Percentiles rank a stretch among this genome's conserved stretches.
These are phyloP conservation scores for Boletus semigastroideus DNA, from an alignment of 1,284 basidiomycete genomes.

Conservation along the genomic window DNA sequence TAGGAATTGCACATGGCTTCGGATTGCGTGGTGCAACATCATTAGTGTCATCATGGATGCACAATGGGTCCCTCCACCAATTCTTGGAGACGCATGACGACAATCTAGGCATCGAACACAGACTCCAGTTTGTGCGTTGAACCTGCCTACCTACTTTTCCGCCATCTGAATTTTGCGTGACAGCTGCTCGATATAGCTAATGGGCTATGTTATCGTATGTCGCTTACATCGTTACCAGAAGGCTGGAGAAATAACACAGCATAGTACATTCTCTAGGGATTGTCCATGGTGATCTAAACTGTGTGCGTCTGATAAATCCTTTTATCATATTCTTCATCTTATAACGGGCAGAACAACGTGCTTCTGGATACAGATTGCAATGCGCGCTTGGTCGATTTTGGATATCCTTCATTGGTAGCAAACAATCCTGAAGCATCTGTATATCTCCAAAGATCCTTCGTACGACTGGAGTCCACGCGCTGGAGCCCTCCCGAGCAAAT, in stretches of 20 bases:
- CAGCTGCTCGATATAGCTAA: slow-evolving; percentile 5
- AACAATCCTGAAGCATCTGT: neutral
- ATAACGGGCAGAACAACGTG: neutral
- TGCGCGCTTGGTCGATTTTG: neutral
- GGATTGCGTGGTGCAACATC: slow-evolving; percentile 9
- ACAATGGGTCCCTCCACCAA: slow-evolving; percentile 9
- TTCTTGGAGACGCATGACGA: slow-evolving; percentile 5
- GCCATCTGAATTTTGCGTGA: neutral
- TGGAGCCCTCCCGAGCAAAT: neutral
- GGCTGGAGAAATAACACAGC: neutral
- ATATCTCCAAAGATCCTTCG: neutral
- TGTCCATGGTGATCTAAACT: slow-evolving; percentile 8
- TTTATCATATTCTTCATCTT: no score
- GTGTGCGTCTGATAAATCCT: neutral
- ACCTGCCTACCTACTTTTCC: no score
- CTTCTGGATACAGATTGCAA: neutral
- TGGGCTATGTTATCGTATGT: slow-evolving; percentile 3
- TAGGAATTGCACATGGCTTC: slow-evolving; percentile 16
- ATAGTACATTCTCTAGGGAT: slow-evolving; percentile 7
- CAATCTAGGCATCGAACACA: neutral
- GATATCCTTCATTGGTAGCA: neutral
- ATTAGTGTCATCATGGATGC: slow-evolving; percentile 23
- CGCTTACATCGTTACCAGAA: neutral
- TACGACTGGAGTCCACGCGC: neutral
- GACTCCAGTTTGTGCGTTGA: slow-evolving; percentile 9